phyloP scores from a whole-genome alignment of 352 stramenopile genomes.

The Phytophthora ohioensis region DNA sequence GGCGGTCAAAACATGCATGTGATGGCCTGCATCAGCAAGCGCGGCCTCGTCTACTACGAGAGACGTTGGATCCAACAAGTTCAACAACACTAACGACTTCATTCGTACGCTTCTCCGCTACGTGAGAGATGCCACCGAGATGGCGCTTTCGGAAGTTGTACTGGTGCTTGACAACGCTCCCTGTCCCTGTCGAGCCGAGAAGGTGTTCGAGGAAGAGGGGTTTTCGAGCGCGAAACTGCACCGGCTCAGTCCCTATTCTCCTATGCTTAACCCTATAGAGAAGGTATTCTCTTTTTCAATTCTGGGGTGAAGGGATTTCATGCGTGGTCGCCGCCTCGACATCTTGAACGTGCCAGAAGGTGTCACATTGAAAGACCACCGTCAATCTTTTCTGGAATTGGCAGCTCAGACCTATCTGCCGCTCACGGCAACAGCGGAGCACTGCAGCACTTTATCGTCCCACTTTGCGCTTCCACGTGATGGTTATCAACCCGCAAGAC shows the following conservation, averaged over 20 bases:
- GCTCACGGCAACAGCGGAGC: neutral
- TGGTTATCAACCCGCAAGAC: conserved; percentile 8
- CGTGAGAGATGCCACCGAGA: neutral
- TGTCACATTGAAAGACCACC: conserved; percentile 16
- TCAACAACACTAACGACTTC: conserved; percentile 4
- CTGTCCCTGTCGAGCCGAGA: conserved; percentile 5
- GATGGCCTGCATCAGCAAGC: conserved; percentile 11
- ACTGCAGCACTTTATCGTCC: conserved; percentile 2
- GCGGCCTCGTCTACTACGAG: conserved; percentile 24
- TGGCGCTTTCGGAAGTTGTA: neutral
- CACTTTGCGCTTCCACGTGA: conserved; percentile 17
- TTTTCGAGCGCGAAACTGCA: conserved; percentile 20
- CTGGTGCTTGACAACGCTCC: conserved; percentile 29
- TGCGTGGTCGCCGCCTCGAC: neutral
- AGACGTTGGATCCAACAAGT: conserved; percentile 1
- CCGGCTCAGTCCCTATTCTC: conserved; percentile 14
- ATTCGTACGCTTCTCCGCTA: neutral
- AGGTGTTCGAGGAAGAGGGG: conserved; percentile 17
- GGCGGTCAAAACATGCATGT: conserved; percentile 33
- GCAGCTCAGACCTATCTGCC: conserved; percentile 1
- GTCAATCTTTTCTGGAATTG: neutral
- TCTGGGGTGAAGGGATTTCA: conserved; percentile 11
- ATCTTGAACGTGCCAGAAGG: conserved; percentile 4
- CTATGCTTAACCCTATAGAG: conserved; percentile 28
- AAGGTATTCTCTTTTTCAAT: conserved; percentile 24